Percentiles rank a stretch among this genome's conserved stretches.
These are phyloP conservation scores for Acacia melanoxylon DNA, from an alignment of 306 rosid genomes.

Conservation along the genomic window DNA sequence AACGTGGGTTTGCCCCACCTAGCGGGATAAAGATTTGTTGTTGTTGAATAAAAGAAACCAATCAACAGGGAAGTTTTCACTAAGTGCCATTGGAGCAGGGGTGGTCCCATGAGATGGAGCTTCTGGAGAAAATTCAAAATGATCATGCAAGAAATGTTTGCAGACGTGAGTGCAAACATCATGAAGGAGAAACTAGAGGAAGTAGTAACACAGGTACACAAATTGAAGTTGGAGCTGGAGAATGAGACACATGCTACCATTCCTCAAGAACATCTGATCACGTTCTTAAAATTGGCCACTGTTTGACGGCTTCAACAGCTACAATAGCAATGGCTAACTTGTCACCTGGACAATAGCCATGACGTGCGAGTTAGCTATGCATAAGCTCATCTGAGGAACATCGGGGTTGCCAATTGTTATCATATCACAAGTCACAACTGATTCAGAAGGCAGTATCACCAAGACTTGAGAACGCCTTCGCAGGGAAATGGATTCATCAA, in stretches of 20 bases:
- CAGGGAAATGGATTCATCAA: neutral
- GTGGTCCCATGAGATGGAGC: neutral
- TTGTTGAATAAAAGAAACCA: neutral
- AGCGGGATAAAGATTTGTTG: too few species aligned
- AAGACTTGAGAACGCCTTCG: neutral
- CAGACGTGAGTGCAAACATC: neutral
- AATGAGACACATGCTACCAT: neutral
- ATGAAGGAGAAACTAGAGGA: neutral
- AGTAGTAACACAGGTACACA: neutral
- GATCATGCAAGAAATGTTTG: neutral
- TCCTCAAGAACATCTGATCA: neutral
- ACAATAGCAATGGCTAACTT: neutral
- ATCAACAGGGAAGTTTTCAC: neutral
- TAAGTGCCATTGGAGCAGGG: neutral
- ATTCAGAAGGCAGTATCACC: neutral
- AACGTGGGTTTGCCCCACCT: neutral
- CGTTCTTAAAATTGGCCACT: neutral
- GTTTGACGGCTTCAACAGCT: neutral
- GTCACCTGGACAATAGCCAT: neutral
- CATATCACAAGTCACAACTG: neutral
- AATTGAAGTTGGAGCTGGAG: neutral
- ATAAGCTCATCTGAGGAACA: neutral
- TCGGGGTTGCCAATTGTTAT: neutral
- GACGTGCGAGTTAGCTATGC: neutral
- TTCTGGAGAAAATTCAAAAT: neutral